phyloP scores from a whole-genome alignment of 176 grass and related monocot genomes.

The Eremochloa ophiuroides region DNA sequence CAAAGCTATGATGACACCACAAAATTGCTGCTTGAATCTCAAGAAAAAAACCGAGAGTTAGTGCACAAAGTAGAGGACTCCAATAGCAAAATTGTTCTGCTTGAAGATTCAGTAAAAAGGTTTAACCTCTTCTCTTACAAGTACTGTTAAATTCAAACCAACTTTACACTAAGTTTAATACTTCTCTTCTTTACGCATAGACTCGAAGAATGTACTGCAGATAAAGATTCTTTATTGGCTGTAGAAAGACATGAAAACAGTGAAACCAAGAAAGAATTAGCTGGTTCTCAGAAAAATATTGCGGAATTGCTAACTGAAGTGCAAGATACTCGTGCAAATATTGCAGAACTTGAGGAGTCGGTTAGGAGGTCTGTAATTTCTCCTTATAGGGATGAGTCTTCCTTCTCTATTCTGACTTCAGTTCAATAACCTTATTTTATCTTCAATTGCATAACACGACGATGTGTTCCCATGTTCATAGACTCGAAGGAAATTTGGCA shows the following conservation, averaged over 20 bases:
- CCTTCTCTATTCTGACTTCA: constrained; percentile 28
- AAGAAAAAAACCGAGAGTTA: constrained; percentile 36
- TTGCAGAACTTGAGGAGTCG: constrained; percentile 40
- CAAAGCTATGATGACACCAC: constrained; percentile 46
- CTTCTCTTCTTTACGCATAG: constrained; percentile 52
- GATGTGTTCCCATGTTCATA: constrained; percentile 2
- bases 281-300: constrained; percentile 42
- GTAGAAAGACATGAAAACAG: constrained; percentile 54
- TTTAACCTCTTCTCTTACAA: constrained; percentile 26
- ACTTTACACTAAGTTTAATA: not conserved
- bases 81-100: constrained; percentile 39
- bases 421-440: constrained; percentile 37
- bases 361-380: constrained; percentile 57
- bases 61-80: constrained; percentile 31
- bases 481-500: constrained; percentile 46
- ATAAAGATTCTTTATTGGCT: constrained; percentile 47
- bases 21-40: constrained; percentile 37
- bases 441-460: constrained; percentile 25
- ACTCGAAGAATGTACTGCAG: constrained; percentile 47
- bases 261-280: constrained; percentile 49
- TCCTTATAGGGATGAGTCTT: constrained; percentile 17
- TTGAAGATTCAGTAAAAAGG: constrained; percentile 57
- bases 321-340: constrained; percentile 34
- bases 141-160: constrained; percentile 17
- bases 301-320: constrained; percentile 50